Base-by-base conservation (phyloP, 208 protist genomes). In the Trypanosoma avium region DNA sequence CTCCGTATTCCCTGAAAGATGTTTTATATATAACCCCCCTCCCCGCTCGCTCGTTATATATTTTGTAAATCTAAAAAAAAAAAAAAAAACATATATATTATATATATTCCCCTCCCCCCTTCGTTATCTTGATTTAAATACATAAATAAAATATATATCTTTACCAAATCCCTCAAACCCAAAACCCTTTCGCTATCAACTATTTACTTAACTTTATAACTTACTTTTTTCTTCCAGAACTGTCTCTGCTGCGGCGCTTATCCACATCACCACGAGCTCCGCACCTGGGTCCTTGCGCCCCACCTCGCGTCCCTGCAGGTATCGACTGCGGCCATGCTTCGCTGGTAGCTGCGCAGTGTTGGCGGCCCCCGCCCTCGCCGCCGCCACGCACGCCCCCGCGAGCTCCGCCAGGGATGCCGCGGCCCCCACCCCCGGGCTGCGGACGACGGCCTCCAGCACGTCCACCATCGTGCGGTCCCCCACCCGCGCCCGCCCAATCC, bases 391-490 rank as follows among this genome's bases (percentile, higher is more conserved):
- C 17, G 69, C 83, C 47, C 19, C n/a, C 0, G 83, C 52, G 13
- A 89, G 63, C 36, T 69, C 76, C 32, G 52, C 21, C 53, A 86
- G 33, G 12, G 70, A 80, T 30, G 42, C 48, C 4, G 83, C 80
- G 33, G 47, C 13, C 30, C 45, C 45, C 30, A 86, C 83, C 36
- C 21, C 58, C 3, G 73, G 38, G n/a, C 35, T 46, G 52, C 49
- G 47, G 21, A 57, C 61, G 38, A 90, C 32, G 8, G 52, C 78
- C 53, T 86, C 77, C 22, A 90, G 61, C 5, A 82, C 83, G 24
- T 90, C 83, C 17, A 90, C 80, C 83, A 90, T 90, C 6, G 83
- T 90, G 1, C 83, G 79, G 26, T 90, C 83, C 1, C 83, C 83
- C 40, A 62, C 67, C 13, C 53, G 57, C 1, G 83, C 80, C 1